phyloP scores from a whole-genome alignment of 306 rosid genomes.

The Cucurbita maxima region DNA sequence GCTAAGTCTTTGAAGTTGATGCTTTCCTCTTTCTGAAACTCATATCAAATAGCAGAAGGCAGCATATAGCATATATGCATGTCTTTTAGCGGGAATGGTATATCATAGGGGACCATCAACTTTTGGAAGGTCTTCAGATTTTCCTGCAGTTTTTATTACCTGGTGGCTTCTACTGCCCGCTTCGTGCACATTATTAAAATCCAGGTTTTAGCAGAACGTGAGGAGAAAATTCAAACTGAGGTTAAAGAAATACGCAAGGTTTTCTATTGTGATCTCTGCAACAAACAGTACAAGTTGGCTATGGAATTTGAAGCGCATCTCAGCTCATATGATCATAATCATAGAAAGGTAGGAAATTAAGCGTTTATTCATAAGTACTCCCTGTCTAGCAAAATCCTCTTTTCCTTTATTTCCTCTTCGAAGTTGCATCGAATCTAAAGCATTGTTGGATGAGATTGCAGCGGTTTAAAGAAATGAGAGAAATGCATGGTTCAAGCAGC shows the following conservation, averaged over 20 bases:
- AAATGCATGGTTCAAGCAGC: conserved; percentile 81
- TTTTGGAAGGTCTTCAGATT: conserved; percentile 99
- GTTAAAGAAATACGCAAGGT: conserved; percentile 90
- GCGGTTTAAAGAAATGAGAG: conserved; percentile 95
- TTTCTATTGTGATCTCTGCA: conserved; percentile 94
- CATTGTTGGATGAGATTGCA: conserved; percentile 19
- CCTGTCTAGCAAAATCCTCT: not conserved
- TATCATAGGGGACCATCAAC: conserved; percentile 85
- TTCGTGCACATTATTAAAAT: conserved; percentile 96
- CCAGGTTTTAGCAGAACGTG: conserved; percentile 98
- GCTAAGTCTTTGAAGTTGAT: conserved; percentile 56
- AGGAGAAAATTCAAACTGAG: conserved; percentile 89
- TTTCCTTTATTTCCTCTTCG: not conserved
- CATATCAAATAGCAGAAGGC: conserved; percentile 83
- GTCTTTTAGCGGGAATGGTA: conserved; percentile 84
- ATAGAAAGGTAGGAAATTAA: conserved; percentile 50
- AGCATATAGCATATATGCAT: conserved; percentile 81
- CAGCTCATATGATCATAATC: conserved; percentile 94
- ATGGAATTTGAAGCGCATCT: conserved; percentile 90
- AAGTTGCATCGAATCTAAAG: conserved; percentile 4
- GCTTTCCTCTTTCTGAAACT: conserved; percentile 73
- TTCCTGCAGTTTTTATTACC: conserved; percentile 99
- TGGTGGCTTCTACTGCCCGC: conserved; percentile 99
- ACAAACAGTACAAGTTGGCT: conserved; percentile 92
- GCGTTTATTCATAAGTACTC: not conserved